Evolutionary conservation across 345 rosid species (phyloP), one percentile per base, ranked within the genome.

Genomic region (Microcos paniculata): DNA sequence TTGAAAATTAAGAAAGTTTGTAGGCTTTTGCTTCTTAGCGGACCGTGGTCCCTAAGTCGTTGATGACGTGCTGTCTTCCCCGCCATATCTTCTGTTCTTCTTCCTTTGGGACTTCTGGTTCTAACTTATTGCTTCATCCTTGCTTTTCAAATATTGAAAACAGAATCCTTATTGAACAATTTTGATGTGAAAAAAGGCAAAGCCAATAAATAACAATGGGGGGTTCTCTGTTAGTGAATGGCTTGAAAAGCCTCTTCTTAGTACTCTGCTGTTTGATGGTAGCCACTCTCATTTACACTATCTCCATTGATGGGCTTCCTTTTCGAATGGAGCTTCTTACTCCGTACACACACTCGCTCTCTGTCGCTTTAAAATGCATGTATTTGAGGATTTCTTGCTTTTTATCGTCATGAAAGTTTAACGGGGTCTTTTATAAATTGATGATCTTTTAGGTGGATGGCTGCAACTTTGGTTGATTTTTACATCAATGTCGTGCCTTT

Each of bases 381-480:
- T 15, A 21, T 4, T 14, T 4, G 11, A 33, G 2, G 6, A 12
- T 61, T 56, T 51, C 33, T 11, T 43, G 21, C 49, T 11, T 59
- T 33, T 73, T 4, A 16, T 56, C 52, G 1, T 5, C 18, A 3
- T 12, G 6, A 8, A 38, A 23, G 16, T 63, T 59, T 12, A 40
- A 42, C 18, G 26, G 4, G 2, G 23, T 75, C n/a, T 9, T 33
- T 23, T 49, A 26, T 4, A 24, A 40, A 46, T 26, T 2, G 62
- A 8, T 42, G 40, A 51, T 33, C 33, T 77, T 84, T 55, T 85
- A 94, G 98, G 82, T 94, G 98, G 98, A 87, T 88, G 89, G 63
- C 53, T 14, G 92, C 94, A 38, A 87, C 94, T 62, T 58, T 94
- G 78, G 71, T 94, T 18, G 98, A 94, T 87, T 90, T 81, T 86